Evolutionary conservation across 1,284 basidiomycete species (phyloP).

Genomic region (Sanguinoderma infundibulare): DNA sequence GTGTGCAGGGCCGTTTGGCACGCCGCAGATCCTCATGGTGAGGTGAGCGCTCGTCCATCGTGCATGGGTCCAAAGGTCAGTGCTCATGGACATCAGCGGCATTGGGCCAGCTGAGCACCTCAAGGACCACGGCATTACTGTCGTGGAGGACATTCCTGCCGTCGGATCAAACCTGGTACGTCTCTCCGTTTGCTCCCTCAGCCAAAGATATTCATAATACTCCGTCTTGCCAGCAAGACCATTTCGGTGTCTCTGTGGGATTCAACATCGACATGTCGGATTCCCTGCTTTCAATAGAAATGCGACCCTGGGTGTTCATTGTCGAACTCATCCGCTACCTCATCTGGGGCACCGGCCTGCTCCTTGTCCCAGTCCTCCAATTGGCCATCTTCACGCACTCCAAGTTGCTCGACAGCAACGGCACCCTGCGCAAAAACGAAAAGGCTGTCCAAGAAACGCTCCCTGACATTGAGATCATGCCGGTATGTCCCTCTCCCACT

Average conservation of each 20-base stretch:
- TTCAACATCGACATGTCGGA: conserved; percentile 33
- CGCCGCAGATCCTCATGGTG: conserved; percentile 47
- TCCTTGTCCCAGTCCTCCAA: conserved; percentile 36
- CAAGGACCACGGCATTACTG: conserved; percentile 45
- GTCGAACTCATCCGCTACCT: conserved; percentile 37
- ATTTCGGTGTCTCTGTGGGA: conserved; percentile 31
- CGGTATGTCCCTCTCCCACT: conserved; percentile 22
- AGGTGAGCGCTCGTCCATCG: conserved; percentile 29
- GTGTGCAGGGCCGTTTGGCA: conserved; percentile 41
- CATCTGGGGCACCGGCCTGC: conserved; percentile 36
- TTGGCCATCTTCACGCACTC: conserved; percentile 35
- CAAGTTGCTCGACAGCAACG: conserved; percentile 30
- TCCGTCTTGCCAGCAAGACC: conserved; percentile 36
- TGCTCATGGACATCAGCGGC: conserved; percentile 39
- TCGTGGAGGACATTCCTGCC: conserved; percentile 54
- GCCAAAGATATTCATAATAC: too few relatives aligned
- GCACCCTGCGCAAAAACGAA: conserved; percentile 24
- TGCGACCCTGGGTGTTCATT: conserved; percentile 31
- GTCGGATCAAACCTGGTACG: conserved; percentile 54
- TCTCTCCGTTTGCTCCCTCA: not conserved
- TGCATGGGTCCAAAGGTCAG: not conserved
- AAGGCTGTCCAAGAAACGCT: conserved; percentile 28
- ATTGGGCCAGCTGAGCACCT: conserved; percentile 61
- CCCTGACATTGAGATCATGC: conserved; percentile 44
- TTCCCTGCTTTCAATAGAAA: conserved; percentile 30